Percentiles rank a stretch among this genome's conserved stretches.
Evolutionary conservation across 2,329 filamentous ascomycete genomes (phyloP).

Genomic region (Cordyceps farinosa): DNA sequence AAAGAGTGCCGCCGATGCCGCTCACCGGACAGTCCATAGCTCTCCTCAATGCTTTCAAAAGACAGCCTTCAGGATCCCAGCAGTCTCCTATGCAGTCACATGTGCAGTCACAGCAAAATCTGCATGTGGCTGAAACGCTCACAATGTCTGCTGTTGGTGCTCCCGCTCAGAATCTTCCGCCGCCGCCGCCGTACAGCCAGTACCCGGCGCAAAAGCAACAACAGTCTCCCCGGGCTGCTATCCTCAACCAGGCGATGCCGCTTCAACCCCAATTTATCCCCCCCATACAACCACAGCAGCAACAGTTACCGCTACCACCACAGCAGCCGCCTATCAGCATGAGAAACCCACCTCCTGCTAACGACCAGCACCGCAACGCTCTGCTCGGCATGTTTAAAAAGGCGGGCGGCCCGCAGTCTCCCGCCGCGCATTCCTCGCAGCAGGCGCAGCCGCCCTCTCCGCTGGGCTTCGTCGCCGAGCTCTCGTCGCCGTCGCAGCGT

Average conservation of each 20-base stretch:
- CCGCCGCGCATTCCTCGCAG: conserved; percentile 19
- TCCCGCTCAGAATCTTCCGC: conserved; percentile 1
- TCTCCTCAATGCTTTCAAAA: conserved; percentile 44
- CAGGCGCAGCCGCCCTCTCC: conserved; percentile 12
- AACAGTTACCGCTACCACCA: neutral
- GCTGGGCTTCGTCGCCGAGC: conserved; percentile 3
- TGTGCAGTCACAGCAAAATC: conserved; percentile 12
- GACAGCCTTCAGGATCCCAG: conserved; percentile 24
- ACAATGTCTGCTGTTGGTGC: neutral
- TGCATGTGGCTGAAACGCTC: neutral
- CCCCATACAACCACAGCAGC: conserved; percentile 9
- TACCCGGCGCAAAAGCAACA: conserved; percentile 6
- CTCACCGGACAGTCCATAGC: conserved; percentile 42
- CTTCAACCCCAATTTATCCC: neutral
- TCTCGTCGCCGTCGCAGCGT: conserved; percentile 12
- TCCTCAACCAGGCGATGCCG: neutral
- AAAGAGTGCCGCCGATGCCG: conserved; percentile 23
- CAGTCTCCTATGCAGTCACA: conserved; percentile 20
- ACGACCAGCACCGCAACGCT: conserved; percentile 42
- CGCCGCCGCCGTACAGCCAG: conserved; percentile 16
- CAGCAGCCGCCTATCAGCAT: conserved; percentile 4
- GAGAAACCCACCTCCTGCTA: conserved; percentile 24
- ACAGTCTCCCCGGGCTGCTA: neutral
- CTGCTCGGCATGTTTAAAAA: conserved; percentile 55
- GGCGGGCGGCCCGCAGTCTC: conserved; percentile 20